A percentile compares a stretch with the other conserved stretches of the same genome.
These are phyloP conservation scores for Avena atlantica DNA, from an alignment of 176 grass and related monocot genomes.

Conservation along the genomic window DNA sequence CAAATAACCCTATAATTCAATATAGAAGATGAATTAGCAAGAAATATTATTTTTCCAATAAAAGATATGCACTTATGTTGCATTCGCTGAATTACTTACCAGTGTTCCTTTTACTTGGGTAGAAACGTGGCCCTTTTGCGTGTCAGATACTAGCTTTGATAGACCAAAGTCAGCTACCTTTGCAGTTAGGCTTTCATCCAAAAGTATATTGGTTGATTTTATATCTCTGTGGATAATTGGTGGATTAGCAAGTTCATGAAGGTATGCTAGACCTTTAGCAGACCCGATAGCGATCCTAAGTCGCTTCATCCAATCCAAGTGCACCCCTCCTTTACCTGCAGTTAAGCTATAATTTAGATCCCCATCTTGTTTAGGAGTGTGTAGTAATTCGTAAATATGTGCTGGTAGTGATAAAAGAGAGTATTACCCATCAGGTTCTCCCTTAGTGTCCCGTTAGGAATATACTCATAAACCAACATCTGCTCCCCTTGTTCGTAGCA, in stretches of 20 bases:
- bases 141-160: constrained; percentile 66
- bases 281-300: constrained; percentile 60
- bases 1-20: constrained; percentile 69
- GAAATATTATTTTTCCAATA: not conserved
- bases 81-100: constrained; percentile 52
- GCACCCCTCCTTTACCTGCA: constrained; percentile 52
- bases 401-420: constrained; percentile 22
- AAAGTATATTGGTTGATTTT: constrained; percentile 79
- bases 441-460: constrained; percentile 65
- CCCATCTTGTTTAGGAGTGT: constrained; percentile 3
- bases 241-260: constrained; percentile 79
- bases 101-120: constrained; percentile 85
- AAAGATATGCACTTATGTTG: not conserved
- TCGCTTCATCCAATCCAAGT: constrained; percentile 68
- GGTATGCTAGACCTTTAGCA: constrained; percentile 76
- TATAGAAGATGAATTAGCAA: constrained; percentile 38
- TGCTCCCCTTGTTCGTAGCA: constrained; percentile 79
- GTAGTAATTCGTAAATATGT: constrained; percentile 2
- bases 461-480: constrained; percentile 80
- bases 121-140: constrained; percentile 63
- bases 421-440: constrained; percentile 70
- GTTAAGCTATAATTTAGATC: constrained; percentile 27
- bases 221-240: constrained; percentile 83
- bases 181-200: constrained; percentile 66
- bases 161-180: constrained; percentile 90